Conservation (phyloP, 192 early-diverging fungal genomes). For the Coemansia sp. region DNA sequence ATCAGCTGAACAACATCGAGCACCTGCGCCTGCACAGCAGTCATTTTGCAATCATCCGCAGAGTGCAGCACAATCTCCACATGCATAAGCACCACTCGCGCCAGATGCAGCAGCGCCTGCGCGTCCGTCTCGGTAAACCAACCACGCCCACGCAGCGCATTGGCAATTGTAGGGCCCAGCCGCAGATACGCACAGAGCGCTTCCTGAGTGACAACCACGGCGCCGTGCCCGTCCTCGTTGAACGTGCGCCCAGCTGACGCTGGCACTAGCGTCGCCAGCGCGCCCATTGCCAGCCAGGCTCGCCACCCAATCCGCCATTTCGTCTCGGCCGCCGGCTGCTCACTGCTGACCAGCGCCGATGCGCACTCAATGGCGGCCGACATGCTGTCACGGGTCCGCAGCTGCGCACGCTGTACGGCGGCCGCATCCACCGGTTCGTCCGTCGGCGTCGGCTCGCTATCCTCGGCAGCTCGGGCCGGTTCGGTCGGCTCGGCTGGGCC, state of each 20-base stretch:
- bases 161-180: conserved; percentile 11
- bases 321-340: not conserved
- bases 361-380: conserved; percentile 23
- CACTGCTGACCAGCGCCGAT: conserved; percentile 3
- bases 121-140: conserved; percentile 20
- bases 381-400: conserved; percentile 30
- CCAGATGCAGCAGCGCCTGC: conserved; percentile 10
- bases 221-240: conserved; percentile 11
- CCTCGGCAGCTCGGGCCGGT: not conserved
- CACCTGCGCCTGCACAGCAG: conserved; percentile 67
- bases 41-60: conserved; percentile 60
- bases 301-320: conserved; percentile 28
- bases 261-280: conserved; percentile 4
- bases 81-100: conserved; percentile 15
- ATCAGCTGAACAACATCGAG: conserved; percentile 55
- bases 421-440: not conserved
- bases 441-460: no score
- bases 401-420: not conserved
- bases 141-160: not conserved
- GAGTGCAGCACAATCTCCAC: conserved; percentile 20
- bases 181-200: conserved; percentile 22
- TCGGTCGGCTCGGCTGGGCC: not conserved
- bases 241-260: not conserved
- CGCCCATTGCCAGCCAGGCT: conserved; percentile 28
- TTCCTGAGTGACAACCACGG: conserved; percentile 28